Base-by-base conservation (phyloP, 2,329 filamentous ascomycete genomes). In the Venturia aucupariae region DNA sequence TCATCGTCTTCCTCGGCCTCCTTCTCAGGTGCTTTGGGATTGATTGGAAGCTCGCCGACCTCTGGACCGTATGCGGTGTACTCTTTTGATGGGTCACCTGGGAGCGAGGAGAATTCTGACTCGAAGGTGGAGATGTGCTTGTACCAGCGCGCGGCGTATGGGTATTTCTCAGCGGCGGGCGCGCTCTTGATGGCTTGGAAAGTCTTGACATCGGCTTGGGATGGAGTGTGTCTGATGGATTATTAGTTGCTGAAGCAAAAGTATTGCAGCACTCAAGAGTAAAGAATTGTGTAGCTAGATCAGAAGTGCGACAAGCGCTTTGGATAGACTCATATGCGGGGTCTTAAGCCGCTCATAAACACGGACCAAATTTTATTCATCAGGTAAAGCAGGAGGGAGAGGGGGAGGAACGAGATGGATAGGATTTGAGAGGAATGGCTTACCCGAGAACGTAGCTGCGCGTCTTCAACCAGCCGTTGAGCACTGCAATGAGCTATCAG, bases 101-200 rank as follows among this genome's bases (percentile, higher is more conserved):
- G 85, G 62, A 99, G 90, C 69, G 87, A 89, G 73, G 89, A 83
- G 83, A 97, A 97, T 80, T 97, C 93, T 71, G 89, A 84, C 84
- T 95, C 88, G 82, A 90, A 96, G 72, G 90, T 89, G 78, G 90
- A 86, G 76, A 97, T 90, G 86, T 99, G 93, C 86, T 95, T 96
- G 87, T 96, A 97, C 94, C 94, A 99, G 79, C 94, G 89, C 76
- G 90, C 91, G 75, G 89, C 92, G 82, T 96, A 84, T 74, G 93
- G 92, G 87, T 89, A 96, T 84, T 96, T 96, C 78, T 84, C 82
- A 73, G 89, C 85, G 71, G 89, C 86, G 72, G 94, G 94, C 67
- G 86, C 79, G 71, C 83, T 80, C 75, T 83, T 87, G 77, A 97
- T 79, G 74, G 90, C 90, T 86, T 97, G 96, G 90, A 90, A 97